These are phyloP conservation scores for Vicia sativa DNA, from an alignment of 306 rosid genomes.

Conservation along the genomic window DNA sequence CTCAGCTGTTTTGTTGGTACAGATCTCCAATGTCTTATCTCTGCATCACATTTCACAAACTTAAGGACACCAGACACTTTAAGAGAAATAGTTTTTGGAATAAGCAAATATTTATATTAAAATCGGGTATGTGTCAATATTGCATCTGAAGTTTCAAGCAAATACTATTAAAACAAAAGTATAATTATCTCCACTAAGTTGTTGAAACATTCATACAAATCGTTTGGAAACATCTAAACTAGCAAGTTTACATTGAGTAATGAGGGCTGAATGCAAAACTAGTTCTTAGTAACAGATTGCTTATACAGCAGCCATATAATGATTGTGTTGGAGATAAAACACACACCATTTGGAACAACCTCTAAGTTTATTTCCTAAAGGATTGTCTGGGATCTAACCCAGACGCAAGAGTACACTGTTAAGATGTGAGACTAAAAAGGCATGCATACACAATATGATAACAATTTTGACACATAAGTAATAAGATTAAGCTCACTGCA, in stretches of 20 bases:
- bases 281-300: conserved; percentile 13
- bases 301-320: conserved; percentile 9
- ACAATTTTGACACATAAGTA: conserved; percentile 22
- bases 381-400: conserved; percentile 17
- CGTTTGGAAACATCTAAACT: conserved; percentile 24
- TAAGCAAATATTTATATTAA: background rate
- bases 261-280: conserved; percentile 24
- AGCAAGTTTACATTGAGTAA: background rate
- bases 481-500: conserved; percentile 1
- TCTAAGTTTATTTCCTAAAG: conserved; percentile 20
- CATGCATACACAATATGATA: conserved; percentile 18
- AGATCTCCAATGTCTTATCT: conserved; percentile 52
- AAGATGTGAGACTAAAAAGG: background rate
- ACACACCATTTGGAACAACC: conserved; percentile 7
- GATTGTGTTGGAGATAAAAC: conserved; percentile 3
- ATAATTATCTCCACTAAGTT: conserved; percentile 15
- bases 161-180: conserved; percentile 14
- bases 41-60: conserved; percentile 59
- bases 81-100: conserved; percentile 22
- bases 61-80: conserved; percentile 13
- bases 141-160: conserved; percentile 5
- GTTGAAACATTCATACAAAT: conserved; percentile 1
- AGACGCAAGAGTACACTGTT: conserved; percentile 4
- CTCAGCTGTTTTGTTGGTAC: conserved; percentile 40
- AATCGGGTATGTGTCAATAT: conserved; percentile 2